These are phyloP conservation scores for Metarhizium anisopliae DNA, from an alignment of 2,329 filamentous ascomycete species.

Conservation along the genomic window DNA sequence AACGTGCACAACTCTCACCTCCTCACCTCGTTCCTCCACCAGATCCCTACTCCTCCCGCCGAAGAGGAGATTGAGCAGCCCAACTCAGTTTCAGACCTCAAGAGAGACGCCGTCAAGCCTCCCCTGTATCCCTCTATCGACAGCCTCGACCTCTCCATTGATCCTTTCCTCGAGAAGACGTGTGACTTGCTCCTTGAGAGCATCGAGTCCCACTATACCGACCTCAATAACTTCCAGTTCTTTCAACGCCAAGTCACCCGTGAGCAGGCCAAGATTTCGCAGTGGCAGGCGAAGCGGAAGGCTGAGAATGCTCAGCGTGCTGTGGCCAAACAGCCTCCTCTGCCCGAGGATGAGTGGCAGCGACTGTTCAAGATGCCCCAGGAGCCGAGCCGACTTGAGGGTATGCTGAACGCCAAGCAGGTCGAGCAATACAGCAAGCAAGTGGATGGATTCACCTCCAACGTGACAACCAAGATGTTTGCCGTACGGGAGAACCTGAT, in stretches of 20 bases:
- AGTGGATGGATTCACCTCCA: conserved; percentile 90
- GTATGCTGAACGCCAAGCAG: conserved; percentile 89
- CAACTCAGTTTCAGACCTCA: conserved; percentile 68
- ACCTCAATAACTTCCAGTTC: conserved; percentile 97
- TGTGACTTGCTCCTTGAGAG: conserved; percentile 92
- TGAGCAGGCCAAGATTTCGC: conserved; percentile 92
- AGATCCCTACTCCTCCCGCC: conserved; percentile 60
- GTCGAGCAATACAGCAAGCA: conserved; percentile 97
- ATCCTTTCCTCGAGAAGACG: conserved; percentile 97
- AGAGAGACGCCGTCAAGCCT: conserved; percentile 49
- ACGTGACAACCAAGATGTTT: conserved; percentile 95
- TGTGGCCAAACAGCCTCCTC: conserved; percentile 76
- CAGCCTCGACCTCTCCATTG: conserved; percentile 82
- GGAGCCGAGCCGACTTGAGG: conserved; percentile 87
- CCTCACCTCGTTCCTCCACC: conserved; percentile 89
- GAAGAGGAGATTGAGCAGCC: conserved; percentile 66
- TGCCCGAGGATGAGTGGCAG: conserved; percentile 98
- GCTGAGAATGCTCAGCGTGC: conserved; percentile 81
- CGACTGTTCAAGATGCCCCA: conserved; percentile 94
- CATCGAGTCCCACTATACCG: conserved; percentile 96
- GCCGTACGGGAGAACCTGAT: conserved; percentile 68
- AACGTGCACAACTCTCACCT: conserved; percentile 95
- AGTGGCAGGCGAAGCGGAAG: conserved; percentile 96
- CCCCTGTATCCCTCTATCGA: conserved; percentile 85
- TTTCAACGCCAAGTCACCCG: conserved; percentile 90